Evolutionary conservation across 2,329 filamentous ascomycete species (phyloP), one percentile per base, ranked within the genome.

Genomic region (Sclerotiophoma versabilis): DNA sequence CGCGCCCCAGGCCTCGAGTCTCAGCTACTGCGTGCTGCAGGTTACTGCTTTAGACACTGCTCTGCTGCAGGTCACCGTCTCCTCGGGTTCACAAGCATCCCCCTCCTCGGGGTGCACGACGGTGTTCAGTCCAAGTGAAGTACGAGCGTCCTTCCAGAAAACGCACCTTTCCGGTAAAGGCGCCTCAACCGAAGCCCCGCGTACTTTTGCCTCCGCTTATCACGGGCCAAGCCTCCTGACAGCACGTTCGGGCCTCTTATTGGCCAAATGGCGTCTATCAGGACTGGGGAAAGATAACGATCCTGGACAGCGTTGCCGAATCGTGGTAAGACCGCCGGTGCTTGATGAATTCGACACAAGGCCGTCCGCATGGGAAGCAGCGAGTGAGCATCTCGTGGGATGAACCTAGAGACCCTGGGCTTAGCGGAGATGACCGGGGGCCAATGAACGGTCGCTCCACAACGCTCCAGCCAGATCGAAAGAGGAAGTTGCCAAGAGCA

Each of bases 121-220:
- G 41, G 68, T 59, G 68, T 60, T 63, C 39, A 62, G 60, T 59
- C 58, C 61, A 57, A 52, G 54, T 58, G 46, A 57, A 62, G 42
- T 60, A 58, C 49, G 60, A 59, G 49, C 49, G 53, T 54, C 54
- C 62, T 69, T 69, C 58, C 55, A 66, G 69, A 67, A 70, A 59
- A 62, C 68, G 59, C 60, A 44, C 66, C 59, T 65, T 55, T 46
- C 70, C 69, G 5, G 56, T 65, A 62, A 46, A 36, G 62, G 69
- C 56, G 65, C 56, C 60, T 72, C 67, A 69, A 65, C 72, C 71
- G 72, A 70, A 60, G 63, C 68, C 65, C 66, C 66, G 62, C 65
- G 53, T 58, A 64, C 48, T 63, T 66, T 73, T 64, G 71, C 69
- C 70, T 68, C 71, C 64, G 70, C 63, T 72, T 74, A 73, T 74